Evolutionary conservation across 805 yeast genomes (phyloP).

Genomic region (Ogataea trehalophila): DNA sequence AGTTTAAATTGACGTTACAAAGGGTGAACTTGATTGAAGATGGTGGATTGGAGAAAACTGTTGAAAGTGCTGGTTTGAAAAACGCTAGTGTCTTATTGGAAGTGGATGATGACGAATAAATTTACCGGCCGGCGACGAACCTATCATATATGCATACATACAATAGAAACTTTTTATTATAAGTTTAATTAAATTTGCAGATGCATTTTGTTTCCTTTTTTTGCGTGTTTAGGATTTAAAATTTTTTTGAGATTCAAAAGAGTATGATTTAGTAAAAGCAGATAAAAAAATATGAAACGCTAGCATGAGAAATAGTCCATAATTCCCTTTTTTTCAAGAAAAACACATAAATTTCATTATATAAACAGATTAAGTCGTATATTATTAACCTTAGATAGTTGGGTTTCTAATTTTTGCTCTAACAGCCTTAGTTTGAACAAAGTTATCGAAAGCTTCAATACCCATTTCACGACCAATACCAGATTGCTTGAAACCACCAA

Average conservation of each 20-base stretch:
- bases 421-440: conserved; percentile 62
- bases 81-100: conserved; percentile 81
- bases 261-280: too few relatives aligned
- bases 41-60: conserved; percentile 46
- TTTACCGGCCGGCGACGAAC: background rate
- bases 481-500: conserved; percentile 65
- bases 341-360: too few relatives aligned
- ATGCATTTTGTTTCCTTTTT: too few relatives aligned
- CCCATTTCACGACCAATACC: conserved; percentile 78
- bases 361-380: background rate
- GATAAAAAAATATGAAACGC: too few relatives aligned
- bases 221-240: too few relatives aligned
- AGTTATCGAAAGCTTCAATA: conserved; percentile 58
- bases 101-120: conserved; percentile 25
- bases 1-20: conserved; percentile 55
- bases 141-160: too few relatives aligned
- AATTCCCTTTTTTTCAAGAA: too few relatives aligned
- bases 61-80: conserved; percentile 71
- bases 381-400: conserved; percentile 5
- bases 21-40: conserved; percentile 52
- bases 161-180: too few relatives aligned
- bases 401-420: conserved; percentile 37
- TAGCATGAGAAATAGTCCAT: too few relatives aligned
- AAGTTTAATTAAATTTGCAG: too few relatives aligned
- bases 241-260: too few relatives aligned